Conservation (phyloP, 257 asterid species). For the Solanum sejunctum region DNA sequence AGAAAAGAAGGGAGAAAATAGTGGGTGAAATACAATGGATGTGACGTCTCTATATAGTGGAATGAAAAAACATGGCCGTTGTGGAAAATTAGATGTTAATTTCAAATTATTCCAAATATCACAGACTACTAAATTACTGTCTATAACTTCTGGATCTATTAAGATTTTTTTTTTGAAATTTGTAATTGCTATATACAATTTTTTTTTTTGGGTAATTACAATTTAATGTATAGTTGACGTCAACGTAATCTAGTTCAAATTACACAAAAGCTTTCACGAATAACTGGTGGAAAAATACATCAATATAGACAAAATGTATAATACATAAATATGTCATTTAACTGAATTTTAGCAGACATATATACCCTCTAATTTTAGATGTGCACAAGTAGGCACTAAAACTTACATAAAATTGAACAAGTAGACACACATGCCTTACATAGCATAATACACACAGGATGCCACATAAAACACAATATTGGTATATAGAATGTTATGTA, state of each 20-base stretch:
- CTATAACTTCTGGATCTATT: background rate
- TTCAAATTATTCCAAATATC: slow-evolving; percentile 21
- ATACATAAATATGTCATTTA: no score
- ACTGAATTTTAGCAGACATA: no score
- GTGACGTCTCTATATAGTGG: slow-evolving; percentile 17
- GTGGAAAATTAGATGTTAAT: slow-evolving; percentile 20
- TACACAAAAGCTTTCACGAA: background rate
- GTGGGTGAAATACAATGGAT: slow-evolving; percentile 4
- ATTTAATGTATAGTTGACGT: background rate
- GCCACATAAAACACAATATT: no score
- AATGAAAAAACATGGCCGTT: slow-evolving; percentile 40
- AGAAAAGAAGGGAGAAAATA: background rate
- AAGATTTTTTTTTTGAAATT: background rate
- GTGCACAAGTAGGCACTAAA: no score
- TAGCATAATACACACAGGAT: no score
- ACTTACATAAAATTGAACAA: no score
- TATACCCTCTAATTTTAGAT: no score
- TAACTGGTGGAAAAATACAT: background rate
- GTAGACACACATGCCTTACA: no score
- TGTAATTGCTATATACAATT: no score
- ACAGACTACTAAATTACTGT: background rate
- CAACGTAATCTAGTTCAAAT: background rate
- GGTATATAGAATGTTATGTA: no score
- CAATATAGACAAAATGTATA: background rate
- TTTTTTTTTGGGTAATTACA: no score